Evolutionary conservation across 2,329 filamentous ascomycete genomes (phyloP).

Genomic region (Cryphonectria naterciae): DNA sequence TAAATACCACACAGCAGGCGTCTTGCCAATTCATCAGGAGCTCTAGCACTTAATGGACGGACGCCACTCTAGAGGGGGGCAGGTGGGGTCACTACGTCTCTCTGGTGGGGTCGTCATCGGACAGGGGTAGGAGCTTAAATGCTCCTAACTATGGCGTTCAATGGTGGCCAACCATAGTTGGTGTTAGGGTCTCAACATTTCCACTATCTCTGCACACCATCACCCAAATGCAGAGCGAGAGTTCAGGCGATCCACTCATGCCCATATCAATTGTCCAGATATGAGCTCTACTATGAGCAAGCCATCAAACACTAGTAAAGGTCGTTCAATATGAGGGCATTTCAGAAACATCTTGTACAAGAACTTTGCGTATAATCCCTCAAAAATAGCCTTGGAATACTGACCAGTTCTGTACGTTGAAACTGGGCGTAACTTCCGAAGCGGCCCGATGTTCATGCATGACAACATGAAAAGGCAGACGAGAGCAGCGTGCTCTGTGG

Average conservation of each 20-base stretch:
- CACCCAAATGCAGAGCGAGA: neutral
- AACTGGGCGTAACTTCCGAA: neutral
- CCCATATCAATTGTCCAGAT: neutral
- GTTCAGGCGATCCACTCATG: neutral
- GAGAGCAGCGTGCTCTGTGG: neutral
- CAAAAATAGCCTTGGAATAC: neutral
- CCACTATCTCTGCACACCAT: neutral
- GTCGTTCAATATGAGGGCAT: neutral
- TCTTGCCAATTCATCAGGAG: conserved; percentile 12
- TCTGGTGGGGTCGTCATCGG: conserved; percentile 14
- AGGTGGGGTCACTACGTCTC: conserved; percentile 10
- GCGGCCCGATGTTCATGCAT: neutral
- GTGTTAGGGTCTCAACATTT: neutral
- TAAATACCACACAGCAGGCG: conserved; percentile 19
- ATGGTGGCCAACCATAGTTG: neutral
- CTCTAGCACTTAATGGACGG: conserved; percentile 4
- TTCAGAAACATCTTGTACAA: neutral
- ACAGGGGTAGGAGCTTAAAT: conserved; percentile 9
- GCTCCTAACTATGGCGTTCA: neutral
- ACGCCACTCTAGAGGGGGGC: conserved; percentile 4
- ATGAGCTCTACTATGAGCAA: neutral
- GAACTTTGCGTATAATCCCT: neutral
- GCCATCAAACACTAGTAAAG: neutral
- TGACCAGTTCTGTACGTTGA: neutral
- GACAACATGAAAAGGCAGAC: neutral